Conservation (phyloP, 352 stramenopile genomes). For the Plasmopara halstedii region DNA sequence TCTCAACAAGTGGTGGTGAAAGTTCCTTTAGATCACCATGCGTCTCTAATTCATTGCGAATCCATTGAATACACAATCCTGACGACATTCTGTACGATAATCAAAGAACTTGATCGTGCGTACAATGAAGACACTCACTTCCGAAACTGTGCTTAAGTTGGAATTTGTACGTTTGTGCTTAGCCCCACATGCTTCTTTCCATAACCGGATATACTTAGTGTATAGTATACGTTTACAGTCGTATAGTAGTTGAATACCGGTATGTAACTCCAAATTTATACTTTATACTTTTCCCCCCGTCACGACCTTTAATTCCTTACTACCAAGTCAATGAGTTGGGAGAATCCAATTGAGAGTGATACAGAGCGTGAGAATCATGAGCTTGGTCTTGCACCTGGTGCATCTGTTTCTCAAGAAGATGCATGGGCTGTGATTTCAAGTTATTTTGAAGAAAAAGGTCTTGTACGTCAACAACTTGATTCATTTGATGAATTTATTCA, state of each 20-base stretch:
- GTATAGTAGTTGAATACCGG: neutral
- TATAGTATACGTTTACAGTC: too few species aligned
- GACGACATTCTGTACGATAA: constrained; percentile 25
- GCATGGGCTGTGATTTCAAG: constrained; percentile 98
- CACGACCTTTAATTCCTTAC: constrained; percentile 21
- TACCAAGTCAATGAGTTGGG: constrained; percentile 48
- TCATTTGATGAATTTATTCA: constrained; percentile 99
- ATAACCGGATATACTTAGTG: too few species aligned
- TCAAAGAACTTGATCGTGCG: neutral
- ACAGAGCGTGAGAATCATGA: constrained; percentile 38
- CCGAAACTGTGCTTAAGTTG: too few species aligned
- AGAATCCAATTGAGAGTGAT: constrained; percentile 59
- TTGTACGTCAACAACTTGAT: constrained; percentile 99
- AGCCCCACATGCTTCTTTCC: too few species aligned
- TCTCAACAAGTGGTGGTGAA: constrained; percentile 18
- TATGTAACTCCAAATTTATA: neutral
- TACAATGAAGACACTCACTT: neutral
- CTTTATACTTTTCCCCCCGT: constrained; percentile 6
- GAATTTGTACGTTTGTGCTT: too few species aligned
- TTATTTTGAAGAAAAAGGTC: constrained; percentile 99
- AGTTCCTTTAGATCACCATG: constrained; percentile 24
- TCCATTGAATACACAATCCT: constrained; percentile 42
- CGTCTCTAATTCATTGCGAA: constrained; percentile 42
- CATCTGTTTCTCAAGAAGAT: constrained; percentile 97
- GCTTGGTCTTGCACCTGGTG: constrained; percentile 42